Base-by-base conservation (phyloP, 345 rosid genomes). In the Rhodomyrtus tomentosa region DNA sequence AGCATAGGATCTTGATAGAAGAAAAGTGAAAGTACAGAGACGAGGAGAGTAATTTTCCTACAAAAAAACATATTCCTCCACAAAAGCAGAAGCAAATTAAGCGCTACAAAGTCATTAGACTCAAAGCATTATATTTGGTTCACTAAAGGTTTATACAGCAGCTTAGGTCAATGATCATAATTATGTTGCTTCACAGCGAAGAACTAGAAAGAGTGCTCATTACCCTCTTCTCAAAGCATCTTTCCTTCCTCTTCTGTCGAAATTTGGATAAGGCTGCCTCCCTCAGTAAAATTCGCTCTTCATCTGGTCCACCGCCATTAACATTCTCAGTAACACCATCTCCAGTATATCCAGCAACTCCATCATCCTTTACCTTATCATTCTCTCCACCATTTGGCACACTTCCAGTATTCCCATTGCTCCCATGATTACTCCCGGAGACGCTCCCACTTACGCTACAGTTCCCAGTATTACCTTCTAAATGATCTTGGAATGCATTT, bases 221-320 rank as follows among this genome's bases (percentile, higher is more conserved):
- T 93, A 94, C 96, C 95, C 88, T 90, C 86, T 94, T 94, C 82
- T 92, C 94, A 82, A 92, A 96, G 88, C 96, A 93, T 89, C 95
- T 85, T 82, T 96, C 96, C 89, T 93, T 96, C 54, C 98, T 93
- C 88, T 96, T 94, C 88, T 90, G 92, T 3, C 94, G 92, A 86
- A 96, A 96, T 87, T 94, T 94, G 83, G 84, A 84, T 82, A 93
- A 88, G 82, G 94, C 96, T 80, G 95, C 94, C 82, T 91, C 94
- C 85, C 96, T 91, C 54, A 86, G 91, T 48, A 94, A 88, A 22
- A 84, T 84, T 25, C 91, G 73, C 38, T 86, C 90, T 55, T 87
- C 93, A 84, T 86, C 92, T 24, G 55, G 40, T 18, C 82, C 24
- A 80, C 89, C 85, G 82, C 88, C 49, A 85, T 86, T 84, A 83